Conservation (phyloP, 169 alveolate genomes). For the Eimeria tenella region DNA sequence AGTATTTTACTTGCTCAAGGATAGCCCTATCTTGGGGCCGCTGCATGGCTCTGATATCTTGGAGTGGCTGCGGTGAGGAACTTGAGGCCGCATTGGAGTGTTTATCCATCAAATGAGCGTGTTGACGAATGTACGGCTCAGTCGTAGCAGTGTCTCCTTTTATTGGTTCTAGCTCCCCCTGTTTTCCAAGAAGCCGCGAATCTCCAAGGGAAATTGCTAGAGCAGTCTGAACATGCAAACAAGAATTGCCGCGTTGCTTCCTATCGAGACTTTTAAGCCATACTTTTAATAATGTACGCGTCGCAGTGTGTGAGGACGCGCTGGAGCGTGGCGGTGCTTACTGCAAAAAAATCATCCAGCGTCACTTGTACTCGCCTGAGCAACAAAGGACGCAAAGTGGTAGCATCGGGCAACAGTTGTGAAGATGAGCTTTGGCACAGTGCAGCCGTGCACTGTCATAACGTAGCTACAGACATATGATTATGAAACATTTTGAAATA, state of each 20-base stretch:
- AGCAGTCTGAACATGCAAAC: slow-evolving; percentile 63
- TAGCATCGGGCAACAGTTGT: too few relatives aligned
- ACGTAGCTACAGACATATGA: too few relatives aligned
- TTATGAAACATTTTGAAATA: too few relatives aligned
- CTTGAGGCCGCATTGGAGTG: not conserved
- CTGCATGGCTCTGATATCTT: not conserved
- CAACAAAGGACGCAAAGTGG: not conserved
- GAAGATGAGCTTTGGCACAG: too few relatives aligned
- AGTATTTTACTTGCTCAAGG: slow-evolving; percentile 1
- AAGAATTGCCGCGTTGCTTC: not conserved
- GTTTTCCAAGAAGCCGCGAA: slow-evolving; percentile 67
- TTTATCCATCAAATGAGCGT: not conserved
- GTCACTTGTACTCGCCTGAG: slow-evolving; percentile 71
- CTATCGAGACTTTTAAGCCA: not conserved
- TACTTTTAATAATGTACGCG: not conserved
- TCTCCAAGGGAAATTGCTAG: slow-evolving; percentile 56
- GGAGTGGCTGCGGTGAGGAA: not conserved
- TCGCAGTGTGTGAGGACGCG: not conserved
- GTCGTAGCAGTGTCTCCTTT: slow-evolving; percentile 44
- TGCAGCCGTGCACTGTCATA: too few relatives aligned
- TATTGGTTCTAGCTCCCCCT: slow-evolving; percentile 48
- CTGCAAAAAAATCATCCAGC: slow-evolving; percentile 61
- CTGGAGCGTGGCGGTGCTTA: not conserved
- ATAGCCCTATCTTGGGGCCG: not conserved
- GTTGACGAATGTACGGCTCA: slow-evolving; percentile 35